Percentiles rank a stretch among this genome's conserved stretches.
phyloP scores from a whole-genome alignment of 768 basidiomycete genomes.

The Collybia sordida region DNA sequence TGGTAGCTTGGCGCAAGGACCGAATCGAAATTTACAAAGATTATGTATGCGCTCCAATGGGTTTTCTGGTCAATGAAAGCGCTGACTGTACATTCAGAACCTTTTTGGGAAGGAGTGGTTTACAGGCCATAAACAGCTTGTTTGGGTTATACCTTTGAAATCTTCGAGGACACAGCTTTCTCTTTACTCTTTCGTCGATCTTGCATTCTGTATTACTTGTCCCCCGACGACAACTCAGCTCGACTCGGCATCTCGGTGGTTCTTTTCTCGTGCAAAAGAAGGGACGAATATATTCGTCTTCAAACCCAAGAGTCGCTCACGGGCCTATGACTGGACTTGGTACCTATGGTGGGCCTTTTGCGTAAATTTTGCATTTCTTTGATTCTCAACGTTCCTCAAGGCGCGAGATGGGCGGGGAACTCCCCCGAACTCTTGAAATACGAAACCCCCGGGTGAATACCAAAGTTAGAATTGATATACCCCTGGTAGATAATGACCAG shows the following conservation, averaged over 20 bases:
- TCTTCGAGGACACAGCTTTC: conserved; percentile 67
- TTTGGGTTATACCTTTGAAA: conserved; percentile 74
- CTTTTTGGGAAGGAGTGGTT: conserved; percentile 70
- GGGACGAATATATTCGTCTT: conserved; percentile 89
- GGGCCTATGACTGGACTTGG: conserved; percentile 91
- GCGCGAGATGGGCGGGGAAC: conserved; percentile 67
- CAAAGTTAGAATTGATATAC: conserved; percentile 69
- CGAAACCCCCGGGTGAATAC: conserved; percentile 66
- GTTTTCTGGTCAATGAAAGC: background rate
- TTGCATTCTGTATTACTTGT: conserved; percentile 78
- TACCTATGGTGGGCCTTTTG: conserved; percentile 60
- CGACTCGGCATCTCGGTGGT: conserved; percentile 40
- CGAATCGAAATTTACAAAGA: conserved; percentile 83
- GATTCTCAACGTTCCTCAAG: conserved; percentile 33
- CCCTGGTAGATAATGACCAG: conserved; percentile 39
- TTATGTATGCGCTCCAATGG: conserved; percentile 53
- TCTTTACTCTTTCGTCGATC: conserved; percentile 83
- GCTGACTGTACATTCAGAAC: conserved; percentile 34
- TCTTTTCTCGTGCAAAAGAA: conserved; percentile 50
- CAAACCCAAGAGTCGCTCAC: conserved; percentile 73
- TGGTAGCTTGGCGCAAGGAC: conserved; percentile 82
- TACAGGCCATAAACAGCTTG: conserved; percentile 72
- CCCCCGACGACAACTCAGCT: conserved; percentile 47
- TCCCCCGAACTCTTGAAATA: conserved; percentile 72
- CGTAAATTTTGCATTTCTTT: background rate